Base-by-base conservation (phyloP, 2,329 filamentous ascomycete species). In the Nothopassalora personata region DNA sequence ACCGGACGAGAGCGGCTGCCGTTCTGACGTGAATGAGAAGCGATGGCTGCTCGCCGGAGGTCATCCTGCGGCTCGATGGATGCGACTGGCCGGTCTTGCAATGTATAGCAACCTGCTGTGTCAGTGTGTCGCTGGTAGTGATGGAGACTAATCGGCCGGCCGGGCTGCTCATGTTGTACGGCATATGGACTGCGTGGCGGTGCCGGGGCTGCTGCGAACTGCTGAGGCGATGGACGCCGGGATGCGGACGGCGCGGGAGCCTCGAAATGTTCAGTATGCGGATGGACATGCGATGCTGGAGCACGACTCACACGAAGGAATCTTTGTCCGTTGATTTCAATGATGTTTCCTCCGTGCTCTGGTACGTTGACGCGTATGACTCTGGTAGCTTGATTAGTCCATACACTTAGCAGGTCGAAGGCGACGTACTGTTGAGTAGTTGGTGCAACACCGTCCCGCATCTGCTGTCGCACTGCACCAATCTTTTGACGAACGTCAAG, bases 51-150 rank as follows among this genome's bases (percentile, higher is more conserved):
- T 50, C 63, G 53, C 46, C 63, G 56, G 3, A 60, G 43, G 23
- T 63, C 50, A 30, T 66, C 66, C 15, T 62, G 61, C 19, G 61
- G 58, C 34, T 68, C 66, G 43, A 68, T 68, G 2, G 66, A 68
- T 27, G 62, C 61, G 18, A 68, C 51, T 15, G 64, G 63, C 15
- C 64, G 57, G 36, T 68, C 64, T 15, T 63, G 58, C 10, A 49
- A 50, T 18, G 54, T 36, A 43, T 54, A 47, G 33, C 18, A 45
- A 45, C 47, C 49, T 53, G 58, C 53, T 7, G 36, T 13, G 10
- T 58, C 36, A 31, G 56, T 30, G 39, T 53, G 54, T 18, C 43
- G 54, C n/a, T 51, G 54, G 6, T 48, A 48, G 33, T 45, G 19
- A 19, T 60, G 58, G 11, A 23, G 27, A 28, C n/a, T 31, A 11